Conservation (phyloP, 768 basidiomycete genomes). For the Kwoniella europaea region DNA sequence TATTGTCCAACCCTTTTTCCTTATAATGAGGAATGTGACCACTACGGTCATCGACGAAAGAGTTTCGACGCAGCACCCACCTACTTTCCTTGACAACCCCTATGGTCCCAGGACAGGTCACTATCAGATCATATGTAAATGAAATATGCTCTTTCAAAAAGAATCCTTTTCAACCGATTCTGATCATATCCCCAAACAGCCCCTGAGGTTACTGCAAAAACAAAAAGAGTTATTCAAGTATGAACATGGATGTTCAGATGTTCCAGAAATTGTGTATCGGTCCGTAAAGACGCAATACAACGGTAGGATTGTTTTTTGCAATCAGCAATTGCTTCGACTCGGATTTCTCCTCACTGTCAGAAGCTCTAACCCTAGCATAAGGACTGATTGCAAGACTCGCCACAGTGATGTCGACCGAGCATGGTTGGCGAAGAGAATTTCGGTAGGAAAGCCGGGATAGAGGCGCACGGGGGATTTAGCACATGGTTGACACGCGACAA, state of each 20-base stretch:
- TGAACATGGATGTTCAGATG: not conserved
- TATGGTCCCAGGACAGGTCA: too few species aligned
- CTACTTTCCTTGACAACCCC: too few species aligned
- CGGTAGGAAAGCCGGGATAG: not conserved
- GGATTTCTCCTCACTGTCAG: conserved; percentile 56
- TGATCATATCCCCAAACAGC: too few species aligned
- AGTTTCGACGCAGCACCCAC: too few species aligned
- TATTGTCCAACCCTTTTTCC: too few species aligned
- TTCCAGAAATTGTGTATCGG: conserved; percentile 49
- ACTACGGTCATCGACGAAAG: too few species aligned
- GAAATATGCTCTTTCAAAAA: too few species aligned
- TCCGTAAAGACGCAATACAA: conserved; percentile 29
- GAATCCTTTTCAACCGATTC: too few species aligned
- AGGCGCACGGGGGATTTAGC: not conserved
- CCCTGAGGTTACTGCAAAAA: too few species aligned
- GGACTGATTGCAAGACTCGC: conserved; percentile 30
- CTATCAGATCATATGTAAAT: too few species aligned
- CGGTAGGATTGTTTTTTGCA: conserved; percentile 55
- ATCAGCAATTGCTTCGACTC: conserved; percentile 55
- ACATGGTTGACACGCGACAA: not conserved
- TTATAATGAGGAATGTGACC: too few species aligned
- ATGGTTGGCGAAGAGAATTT: not conserved
- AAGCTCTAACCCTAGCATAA: conserved; percentile 56
- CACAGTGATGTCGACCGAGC: not conserved
- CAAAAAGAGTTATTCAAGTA: too few species aligned